phyloP scores from a whole-genome alignment of 495 filamentous ascomycete genomes.

The Margaritispora aquatica region DNA sequence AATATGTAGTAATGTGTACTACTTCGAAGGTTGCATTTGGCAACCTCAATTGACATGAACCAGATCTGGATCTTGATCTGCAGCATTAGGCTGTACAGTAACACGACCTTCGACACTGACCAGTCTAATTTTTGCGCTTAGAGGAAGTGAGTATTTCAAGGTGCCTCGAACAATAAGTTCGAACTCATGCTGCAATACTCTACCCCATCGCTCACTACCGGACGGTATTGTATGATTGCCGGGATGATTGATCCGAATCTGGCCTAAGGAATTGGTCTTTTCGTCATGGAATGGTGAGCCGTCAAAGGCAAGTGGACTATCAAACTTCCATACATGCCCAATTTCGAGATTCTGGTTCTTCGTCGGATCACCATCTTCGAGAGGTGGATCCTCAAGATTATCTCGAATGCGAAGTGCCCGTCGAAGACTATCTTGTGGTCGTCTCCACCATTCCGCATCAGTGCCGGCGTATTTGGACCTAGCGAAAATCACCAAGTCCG shows the following conservation, averaged over 20 bases:
- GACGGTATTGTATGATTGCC: constrained; percentile 86
- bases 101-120: constrained; percentile 44
- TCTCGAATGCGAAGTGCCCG: constrained; percentile 40
- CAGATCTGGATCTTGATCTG: constrained; percentile 24
- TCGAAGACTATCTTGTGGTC: constrained; percentile 29
- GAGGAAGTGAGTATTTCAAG: constrained; percentile 80
- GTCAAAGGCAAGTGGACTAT: constrained; percentile 82
- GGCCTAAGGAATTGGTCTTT: constrained; percentile 63
- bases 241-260: constrained; percentile 71
- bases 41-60: constrained; percentile 11
- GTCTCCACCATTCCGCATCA: constrained; percentile 65
- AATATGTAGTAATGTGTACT: constrained; percentile 4
- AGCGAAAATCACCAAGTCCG: constrained; percentile 89
- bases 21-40: neutral
- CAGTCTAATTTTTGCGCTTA: constrained; percentile 61
- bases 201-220: constrained; percentile 86
- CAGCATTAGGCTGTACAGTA: constrained; percentile 38
- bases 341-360: constrained; percentile 83
- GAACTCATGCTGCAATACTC: constrained; percentile 83
- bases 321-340: constrained; percentile 78
- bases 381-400: constrained; percentile 61
- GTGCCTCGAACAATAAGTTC: constrained; percentile 86
- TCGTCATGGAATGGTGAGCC: constrained; percentile 72
- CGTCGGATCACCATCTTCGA: constrained; percentile 49
- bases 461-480: constrained; percentile 80